Conservation (phyloP, 768 basidiomycete genomes). For the Baorangia bicolor region DNA sequence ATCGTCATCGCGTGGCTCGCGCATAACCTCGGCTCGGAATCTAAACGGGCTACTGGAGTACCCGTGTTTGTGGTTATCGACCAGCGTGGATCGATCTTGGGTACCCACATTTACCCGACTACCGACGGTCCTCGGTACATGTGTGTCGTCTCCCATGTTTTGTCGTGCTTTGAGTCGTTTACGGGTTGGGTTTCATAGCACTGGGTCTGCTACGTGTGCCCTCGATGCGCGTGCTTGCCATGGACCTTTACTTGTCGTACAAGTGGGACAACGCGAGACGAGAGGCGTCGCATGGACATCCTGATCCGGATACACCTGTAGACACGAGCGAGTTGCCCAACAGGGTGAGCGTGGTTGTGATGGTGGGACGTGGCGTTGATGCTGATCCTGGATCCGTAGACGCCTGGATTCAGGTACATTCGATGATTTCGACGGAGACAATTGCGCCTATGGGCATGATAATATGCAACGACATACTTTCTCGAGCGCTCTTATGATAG, state of each 20-base stretch:
- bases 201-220: conserved; percentile 53
- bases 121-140: conserved; percentile 63
- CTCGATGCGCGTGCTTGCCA: conserved; percentile 23
- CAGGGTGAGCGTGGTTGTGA: no score
- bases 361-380: no score
- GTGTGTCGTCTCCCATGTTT: conserved; percentile 37
- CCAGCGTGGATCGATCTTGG: conserved; percentile 73
- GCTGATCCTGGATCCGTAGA: no score
- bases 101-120: conserved; percentile 66
- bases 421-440: no score
- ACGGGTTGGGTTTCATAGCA: conserved; percentile 20
- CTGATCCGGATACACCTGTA: no score
- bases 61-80: conserved; percentile 80
- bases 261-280: conserved; percentile 56
- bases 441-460: no score
- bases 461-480: no score
- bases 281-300: conserved; percentile 51
- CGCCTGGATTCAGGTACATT: no score
- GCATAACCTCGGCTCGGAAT: conserved; percentile 75
- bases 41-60: conserved; percentile 72
- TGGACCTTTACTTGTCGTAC: conserved; percentile 59
- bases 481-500: conserved; percentile 13
- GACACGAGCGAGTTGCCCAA: no score
- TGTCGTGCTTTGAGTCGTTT: background rate
- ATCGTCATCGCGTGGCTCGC: conserved; percentile 75